Conservation (phyloP, 768 basidiomycete genomes). For the Lactarius akahatsu region DNA sequence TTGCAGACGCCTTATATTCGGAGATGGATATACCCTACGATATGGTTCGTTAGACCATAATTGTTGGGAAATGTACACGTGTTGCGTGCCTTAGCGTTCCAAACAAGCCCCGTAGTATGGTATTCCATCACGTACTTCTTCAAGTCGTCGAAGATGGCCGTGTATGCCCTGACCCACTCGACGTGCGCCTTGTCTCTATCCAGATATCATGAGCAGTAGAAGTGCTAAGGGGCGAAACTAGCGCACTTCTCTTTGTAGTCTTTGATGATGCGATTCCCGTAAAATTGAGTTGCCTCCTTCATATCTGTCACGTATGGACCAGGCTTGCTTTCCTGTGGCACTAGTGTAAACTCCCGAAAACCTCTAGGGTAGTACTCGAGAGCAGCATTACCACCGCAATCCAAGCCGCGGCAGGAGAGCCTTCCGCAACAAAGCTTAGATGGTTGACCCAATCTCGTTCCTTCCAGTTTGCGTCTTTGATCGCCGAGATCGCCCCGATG, state of each 20-base stretch:
- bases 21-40: slow-evolving; percentile 56
- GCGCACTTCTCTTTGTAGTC: slow-evolving; percentile 90
- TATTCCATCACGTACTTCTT: slow-evolving; percentile 81
- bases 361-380: background rate
- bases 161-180: slow-evolving; percentile 82
- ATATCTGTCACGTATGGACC: slow-evolving; percentile 75
- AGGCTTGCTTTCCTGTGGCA: slow-evolving; percentile 65
- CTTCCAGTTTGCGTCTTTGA: slow-evolving; percentile 78
- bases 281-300: slow-evolving; percentile 86
- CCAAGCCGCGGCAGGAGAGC: slow-evolving; percentile 83
- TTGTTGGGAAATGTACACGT: background rate
- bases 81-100: slow-evolving; percentile 74
- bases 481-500: slow-evolving; percentile 72
- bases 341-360: slow-evolving; percentile 4
- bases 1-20: slow-evolving; percentile 47
- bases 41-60: background rate
- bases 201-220: slow-evolving; percentile 4
- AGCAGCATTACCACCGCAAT: slow-evolving; percentile 60
- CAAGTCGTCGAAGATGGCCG: slow-evolving; percentile 70
- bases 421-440: slow-evolving; percentile 78
- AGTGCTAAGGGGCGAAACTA: background rate
- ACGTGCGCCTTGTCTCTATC: slow-evolving; percentile 81
- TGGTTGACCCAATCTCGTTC: slow-evolving; percentile 83
- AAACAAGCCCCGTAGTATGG: slow-evolving; percentile 82
- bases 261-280: slow-evolving; percentile 85